phyloP scores from a whole-genome alignment of 2,329 filamentous ascomycete species.

The Aureobasidium lini region DNA sequence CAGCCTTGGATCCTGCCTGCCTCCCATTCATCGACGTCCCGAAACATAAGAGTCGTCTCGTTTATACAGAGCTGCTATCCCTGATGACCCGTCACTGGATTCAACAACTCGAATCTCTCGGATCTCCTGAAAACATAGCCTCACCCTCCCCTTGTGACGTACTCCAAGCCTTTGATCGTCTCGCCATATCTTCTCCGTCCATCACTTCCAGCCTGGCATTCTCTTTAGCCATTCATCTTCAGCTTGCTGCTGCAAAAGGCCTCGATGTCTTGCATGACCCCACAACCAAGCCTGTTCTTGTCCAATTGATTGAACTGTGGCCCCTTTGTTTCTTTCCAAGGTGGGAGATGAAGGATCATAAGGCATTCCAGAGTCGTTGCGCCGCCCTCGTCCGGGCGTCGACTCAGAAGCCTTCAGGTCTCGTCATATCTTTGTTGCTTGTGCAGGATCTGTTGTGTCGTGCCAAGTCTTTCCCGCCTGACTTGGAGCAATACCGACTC shows the following conservation, averaged over 20 bases:
- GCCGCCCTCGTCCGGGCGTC: background rate
- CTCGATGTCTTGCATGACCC: background rate
- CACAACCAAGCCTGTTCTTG: background rate
- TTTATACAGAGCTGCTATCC: background rate
- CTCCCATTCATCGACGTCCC: conserved; percentile 1
- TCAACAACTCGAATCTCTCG: background rate
- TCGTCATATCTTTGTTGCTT: background rate
- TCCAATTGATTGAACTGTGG: background rate
- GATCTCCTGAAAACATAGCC: background rate
- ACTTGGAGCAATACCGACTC: background rate
- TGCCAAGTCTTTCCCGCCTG: background rate
- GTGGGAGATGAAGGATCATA: background rate
- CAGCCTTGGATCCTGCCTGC: background rate
- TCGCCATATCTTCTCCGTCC: background rate
- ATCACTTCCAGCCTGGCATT: background rate
- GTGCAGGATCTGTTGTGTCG: background rate
- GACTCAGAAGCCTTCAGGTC: background rate
- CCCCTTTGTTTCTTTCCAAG: background rate
- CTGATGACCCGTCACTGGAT: background rate
- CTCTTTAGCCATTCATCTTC: background rate
- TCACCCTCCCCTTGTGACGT: background rate
- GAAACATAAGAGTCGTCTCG: background rate
- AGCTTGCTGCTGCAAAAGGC: background rate
- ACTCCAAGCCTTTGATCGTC: background rate
- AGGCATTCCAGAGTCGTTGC: background rate